Evolutionary conservation across 805 yeast genomes (phyloP).

Genomic region (Candida methanosorbosa): DNA sequence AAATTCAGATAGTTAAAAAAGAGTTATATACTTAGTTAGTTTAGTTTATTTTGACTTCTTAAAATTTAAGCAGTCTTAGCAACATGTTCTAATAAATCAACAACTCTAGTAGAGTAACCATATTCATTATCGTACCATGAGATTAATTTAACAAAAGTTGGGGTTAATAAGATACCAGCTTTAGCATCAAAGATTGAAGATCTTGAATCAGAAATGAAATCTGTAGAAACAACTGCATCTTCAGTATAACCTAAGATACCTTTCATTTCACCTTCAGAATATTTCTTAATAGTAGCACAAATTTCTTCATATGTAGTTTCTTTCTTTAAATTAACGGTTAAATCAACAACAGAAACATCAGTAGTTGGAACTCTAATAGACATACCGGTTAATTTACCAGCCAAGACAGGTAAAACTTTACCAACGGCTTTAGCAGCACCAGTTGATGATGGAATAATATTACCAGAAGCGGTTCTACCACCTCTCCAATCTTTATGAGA

Average conservation of each 20-base stretch:
- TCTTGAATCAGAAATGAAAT: constrained; percentile 76
- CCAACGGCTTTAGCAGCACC: constrained; percentile 99
- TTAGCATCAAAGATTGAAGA: constrained; percentile 86
- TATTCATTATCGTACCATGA: constrained; percentile 95
- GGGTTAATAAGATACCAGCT: constrained; percentile 85
- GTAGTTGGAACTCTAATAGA: constrained; percentile 91
- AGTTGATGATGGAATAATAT: constrained; percentile 91
- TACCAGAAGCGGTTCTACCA: constrained; percentile 93
- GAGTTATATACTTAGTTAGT: too few species aligned
- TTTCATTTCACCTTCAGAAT: constrained; percentile 69
- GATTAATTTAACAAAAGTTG: constrained; percentile 83
- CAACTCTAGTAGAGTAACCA: constrained; percentile 96
- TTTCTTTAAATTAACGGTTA: constrained; percentile 75
- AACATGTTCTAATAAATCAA: constrained; percentile 77
- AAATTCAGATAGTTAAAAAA: background rate
- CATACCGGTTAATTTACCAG: constrained; percentile 92
- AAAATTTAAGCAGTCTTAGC: constrained; percentile 37
- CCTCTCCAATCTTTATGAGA: constrained; percentile 99
- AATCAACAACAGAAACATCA: constrained; percentile 89
- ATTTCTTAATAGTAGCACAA: constrained; percentile 69
- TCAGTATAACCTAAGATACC: constrained; percentile 87
- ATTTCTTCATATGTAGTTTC: constrained; percentile 78
- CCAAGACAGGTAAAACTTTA: constrained; percentile 83
- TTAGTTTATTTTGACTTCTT: too few species aligned
- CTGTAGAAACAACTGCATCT: constrained; percentile 87